Conservation (phyloP, 495 filamentous ascomycete species). For the Hypoxylon fragiforme region DNA sequence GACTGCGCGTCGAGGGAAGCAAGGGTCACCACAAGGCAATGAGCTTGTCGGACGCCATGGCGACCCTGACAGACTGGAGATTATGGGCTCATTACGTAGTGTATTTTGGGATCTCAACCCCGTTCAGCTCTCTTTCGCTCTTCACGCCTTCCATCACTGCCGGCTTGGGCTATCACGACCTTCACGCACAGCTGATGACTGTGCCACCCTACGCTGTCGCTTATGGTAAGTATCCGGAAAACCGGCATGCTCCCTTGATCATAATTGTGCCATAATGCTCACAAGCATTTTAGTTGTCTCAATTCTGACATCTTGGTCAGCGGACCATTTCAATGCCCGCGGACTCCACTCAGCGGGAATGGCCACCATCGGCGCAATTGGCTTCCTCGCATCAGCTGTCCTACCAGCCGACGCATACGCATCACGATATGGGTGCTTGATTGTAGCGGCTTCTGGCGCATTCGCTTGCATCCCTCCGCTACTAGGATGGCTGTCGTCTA, state of each 20-base stretch:
- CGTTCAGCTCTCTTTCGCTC: constrained; percentile 80
- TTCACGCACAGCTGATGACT: constrained; percentile 71
- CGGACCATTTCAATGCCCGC: constrained; percentile 69
- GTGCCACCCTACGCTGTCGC: constrained; percentile 81
- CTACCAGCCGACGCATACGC: constrained; percentile 62
- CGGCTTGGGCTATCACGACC: constrained; percentile 68
- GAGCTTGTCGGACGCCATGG: constrained; percentile 70
- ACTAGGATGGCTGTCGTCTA: constrained; percentile 71
- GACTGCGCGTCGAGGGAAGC: constrained; percentile 61
- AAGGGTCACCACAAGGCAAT: constrained; percentile 66
- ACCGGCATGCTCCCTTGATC: background rate
- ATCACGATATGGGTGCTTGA: constrained; percentile 68
- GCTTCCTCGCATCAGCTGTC: constrained; percentile 67
- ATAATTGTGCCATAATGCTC: constrained; percentile 1
- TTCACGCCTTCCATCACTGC: constrained; percentile 80
- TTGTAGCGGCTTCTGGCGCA: constrained; percentile 63
- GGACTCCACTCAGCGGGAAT: constrained; percentile 61
- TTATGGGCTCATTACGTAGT: constrained; percentile 68
- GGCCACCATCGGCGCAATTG: constrained; percentile 63
- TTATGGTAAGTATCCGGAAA: constrained; percentile 41
- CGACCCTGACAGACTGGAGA: constrained; percentile 72
- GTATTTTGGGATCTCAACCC: constrained; percentile 63
- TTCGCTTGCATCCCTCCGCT: constrained; percentile 62
- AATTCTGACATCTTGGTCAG: constrained; percentile 61
- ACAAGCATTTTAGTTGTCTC: constrained; percentile 47